Evolutionary conservation across 306 rosid genomes (phyloP), one percentile per base, ranked within the genome.

Genomic region (Rosa chinensis): DNA sequence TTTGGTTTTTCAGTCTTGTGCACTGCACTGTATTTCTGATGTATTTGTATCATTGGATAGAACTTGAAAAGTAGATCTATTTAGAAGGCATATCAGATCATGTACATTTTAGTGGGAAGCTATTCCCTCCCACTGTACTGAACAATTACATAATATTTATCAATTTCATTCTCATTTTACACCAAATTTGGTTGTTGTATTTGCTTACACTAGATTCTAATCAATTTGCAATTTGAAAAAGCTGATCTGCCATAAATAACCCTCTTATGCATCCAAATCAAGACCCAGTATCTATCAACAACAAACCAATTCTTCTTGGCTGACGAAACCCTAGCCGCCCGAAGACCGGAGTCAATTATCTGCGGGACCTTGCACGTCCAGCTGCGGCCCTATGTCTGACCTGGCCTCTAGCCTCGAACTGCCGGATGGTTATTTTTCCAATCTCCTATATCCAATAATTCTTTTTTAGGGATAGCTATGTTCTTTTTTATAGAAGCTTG

Each of bases 1-100:
- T 52, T 70, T 44, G 79, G 70, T 48, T 35, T 35, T 47, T 50
- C 66, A 28, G 5, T 72, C 66, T 56, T 76, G 21, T 59, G 72
- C 56, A 18, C 28, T 35, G 17, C 44, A 64, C 40, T 35, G 10
- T 49, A 66, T 43, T 66, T 28, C 72, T 18, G 23, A 18, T 47
- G 25, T 64, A 28, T 10, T 72, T 82, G 77, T 58, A 67, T 67
- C 76, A 40, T 11, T 61, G 12, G 64, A 84, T 70, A 63, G 66
- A 49, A 56, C 16, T 21, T 10, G 12, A 74, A 70, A 74, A 25
- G 61, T 81, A 83, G 67, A 76, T 80, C 67, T 73, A 42, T 79
- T 68, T 66, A 39, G 71, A 66, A 8, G 71, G 9, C 69, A 37
- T 10, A 9, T 66, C 47, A 37, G 17, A 62, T 10, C 40, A 28